Conservation (phyloP, 2,329 filamentous ascomycete genomes). For the Zymoseptoria ardabiliae region DNA sequence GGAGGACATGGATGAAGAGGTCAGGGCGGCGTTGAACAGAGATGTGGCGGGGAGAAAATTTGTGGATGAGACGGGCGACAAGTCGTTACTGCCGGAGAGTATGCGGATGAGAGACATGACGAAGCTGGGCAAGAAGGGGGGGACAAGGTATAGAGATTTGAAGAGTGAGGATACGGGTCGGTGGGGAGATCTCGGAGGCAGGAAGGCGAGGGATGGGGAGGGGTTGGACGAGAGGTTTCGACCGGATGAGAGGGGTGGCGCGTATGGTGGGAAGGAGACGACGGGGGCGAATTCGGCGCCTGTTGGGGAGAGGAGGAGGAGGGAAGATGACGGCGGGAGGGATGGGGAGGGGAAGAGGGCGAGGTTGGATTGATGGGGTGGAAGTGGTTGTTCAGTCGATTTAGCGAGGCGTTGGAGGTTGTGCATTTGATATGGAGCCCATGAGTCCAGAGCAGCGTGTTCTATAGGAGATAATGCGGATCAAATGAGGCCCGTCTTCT, state of each 20-base stretch:
- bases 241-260: constrained; percentile 48
- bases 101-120: constrained; percentile 92
- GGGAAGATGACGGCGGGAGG: constrained; percentile 32
- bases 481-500: not conserved
- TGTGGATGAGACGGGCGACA: constrained; percentile 73
- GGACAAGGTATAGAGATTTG: constrained; percentile 83
- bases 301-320: constrained; percentile 54
- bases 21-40: constrained; percentile 68
- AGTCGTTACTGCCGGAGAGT: constrained; percentile 78
- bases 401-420: constrained; percentile 15
- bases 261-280: constrained; percentile 36
- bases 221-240: constrained; percentile 60
- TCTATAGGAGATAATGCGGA: not conserved
- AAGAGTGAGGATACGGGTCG: constrained; percentile 82
- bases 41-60: constrained; percentile 82
- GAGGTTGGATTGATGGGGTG: constrained; percentile 31
- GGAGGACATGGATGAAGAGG: constrained; percentile 47
- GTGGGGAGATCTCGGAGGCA: constrained; percentile 60
- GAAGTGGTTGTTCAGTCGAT: not conserved
- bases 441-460: not conserved
- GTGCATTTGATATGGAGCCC: not conserved
- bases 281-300: constrained; percentile 66
- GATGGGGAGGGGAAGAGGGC: constrained; percentile 40
- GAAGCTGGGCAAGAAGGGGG: constrained; percentile 84
- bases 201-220: constrained; percentile 40